These are phyloP conservation scores for Fusarium anguioides DNA, from an alignment of 2,329 filamentous ascomycete species.

Conservation along the genomic window DNA sequence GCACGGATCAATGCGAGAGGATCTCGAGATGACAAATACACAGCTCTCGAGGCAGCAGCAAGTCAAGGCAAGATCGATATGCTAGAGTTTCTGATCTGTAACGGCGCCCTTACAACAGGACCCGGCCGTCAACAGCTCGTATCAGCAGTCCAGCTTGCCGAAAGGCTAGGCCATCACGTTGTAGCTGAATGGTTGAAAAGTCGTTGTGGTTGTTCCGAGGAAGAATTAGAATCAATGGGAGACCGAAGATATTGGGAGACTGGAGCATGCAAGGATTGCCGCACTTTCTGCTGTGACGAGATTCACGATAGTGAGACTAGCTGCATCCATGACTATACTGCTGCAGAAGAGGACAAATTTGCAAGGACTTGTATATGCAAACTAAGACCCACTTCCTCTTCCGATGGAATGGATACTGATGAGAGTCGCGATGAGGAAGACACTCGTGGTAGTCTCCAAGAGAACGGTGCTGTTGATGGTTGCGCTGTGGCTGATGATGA, in stretches of 20 bases:
- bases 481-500: no score
- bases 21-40: neutral
- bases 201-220: neutral
- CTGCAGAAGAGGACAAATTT: neutral
- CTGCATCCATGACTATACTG: neutral
- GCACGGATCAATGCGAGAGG: neutral
- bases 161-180: neutral
- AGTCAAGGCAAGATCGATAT: slow-evolving; percentile 6
- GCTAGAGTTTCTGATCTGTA: neutral
- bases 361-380: no score
- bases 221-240: no score
- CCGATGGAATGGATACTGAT: no score
- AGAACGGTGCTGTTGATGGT: no score
- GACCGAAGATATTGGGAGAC: no score
- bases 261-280: neutral
- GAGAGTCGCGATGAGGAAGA: no score
- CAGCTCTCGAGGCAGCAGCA: slow-evolving; percentile 8
- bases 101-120: neutral
- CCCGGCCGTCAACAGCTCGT: neutral
- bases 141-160: neutral
- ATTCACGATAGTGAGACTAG: neutral
- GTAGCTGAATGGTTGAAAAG: neutral
- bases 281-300: neutral
- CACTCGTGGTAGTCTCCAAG: no score
- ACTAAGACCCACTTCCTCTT: no score